phyloP scores from a whole-genome alignment of 2,329 filamentous ascomycete species.

The Beauveria sp. region DNA sequence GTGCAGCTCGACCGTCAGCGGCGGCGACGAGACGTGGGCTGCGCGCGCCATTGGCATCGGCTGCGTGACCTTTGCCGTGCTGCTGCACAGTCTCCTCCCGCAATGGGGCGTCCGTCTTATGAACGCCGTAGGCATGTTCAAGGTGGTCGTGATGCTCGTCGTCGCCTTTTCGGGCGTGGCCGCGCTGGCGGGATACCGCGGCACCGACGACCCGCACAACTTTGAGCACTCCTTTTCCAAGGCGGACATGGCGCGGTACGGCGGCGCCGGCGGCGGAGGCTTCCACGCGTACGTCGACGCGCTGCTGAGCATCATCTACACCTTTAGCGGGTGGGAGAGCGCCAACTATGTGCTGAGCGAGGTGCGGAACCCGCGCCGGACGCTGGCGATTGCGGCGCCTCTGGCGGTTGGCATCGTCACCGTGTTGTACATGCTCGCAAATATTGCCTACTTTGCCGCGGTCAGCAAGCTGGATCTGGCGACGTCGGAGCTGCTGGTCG shows the following conservation, averaged over 20 bases:
- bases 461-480: conserved; percentile 51
- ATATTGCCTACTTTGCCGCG: conserved; percentile 58
- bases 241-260: conserved; percentile 35
- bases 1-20: conserved; percentile 33
- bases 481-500: conserved; percentile 51
- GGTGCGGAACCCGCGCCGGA: conserved; percentile 45
- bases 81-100: conserved; percentile 43
- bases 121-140: conserved; percentile 53
- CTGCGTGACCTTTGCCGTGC: conserved; percentile 46
- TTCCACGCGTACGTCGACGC: conserved; percentile 49
- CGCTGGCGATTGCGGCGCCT: conserved; percentile 47
- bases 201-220: conserved; percentile 44
- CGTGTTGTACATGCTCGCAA: conserved; percentile 54
- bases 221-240: conserved; percentile 48
- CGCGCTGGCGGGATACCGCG: conserved; percentile 42
- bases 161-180: conserved; percentile 55
- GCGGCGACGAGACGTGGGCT: conserved; percentile 43
- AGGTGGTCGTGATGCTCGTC: conserved; percentile 50
- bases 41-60: conserved; percentile 49
- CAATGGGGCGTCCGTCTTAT: conserved; percentile 53
- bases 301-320: conserved; percentile 51
- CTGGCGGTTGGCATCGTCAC: conserved; percentile 51
- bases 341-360: conserved; percentile 55
- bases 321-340: conserved; percentile 57
- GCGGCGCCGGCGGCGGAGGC: conserved; percentile 38